These are phyloP conservation scores for Lyophyllum shimeji DNA, from an alignment of 768 basidiomycete species.

Conservation along the genomic window DNA sequence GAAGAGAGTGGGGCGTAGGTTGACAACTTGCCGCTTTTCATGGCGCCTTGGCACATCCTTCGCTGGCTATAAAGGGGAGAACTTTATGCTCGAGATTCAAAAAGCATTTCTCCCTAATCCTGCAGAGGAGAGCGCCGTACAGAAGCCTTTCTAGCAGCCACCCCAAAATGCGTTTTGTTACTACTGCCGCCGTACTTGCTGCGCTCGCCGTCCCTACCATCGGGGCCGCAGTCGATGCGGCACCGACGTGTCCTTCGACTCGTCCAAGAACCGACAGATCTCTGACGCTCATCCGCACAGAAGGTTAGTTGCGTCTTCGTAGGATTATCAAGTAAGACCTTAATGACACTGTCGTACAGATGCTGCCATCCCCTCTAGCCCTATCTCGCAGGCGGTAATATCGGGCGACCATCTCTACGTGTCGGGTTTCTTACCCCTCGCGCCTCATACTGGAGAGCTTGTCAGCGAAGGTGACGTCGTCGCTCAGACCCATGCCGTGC, in stretches of 20 bases:
- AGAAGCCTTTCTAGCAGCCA: no score
- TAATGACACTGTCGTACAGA: no score
- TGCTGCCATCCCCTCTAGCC: constrained; percentile 7
- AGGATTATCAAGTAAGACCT: no score
- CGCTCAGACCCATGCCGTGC: constrained; percentile 5
- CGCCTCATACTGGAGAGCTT: constrained; percentile 5
- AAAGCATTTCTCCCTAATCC: no score
- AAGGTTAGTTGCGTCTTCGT: background rate
- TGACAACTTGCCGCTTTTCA: no score
- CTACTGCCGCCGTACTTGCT: background rate
- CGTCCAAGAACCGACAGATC: background rate
- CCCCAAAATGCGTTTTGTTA: background rate
- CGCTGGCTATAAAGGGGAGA: no score
- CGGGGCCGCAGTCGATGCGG: background rate
- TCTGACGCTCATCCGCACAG: background rate
- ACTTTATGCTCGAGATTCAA: no score
- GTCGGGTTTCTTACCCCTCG: constrained; percentile 11
- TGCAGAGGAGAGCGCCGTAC: no score
- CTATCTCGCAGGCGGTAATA: constrained; percentile 11
- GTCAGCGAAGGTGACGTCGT: constrained; percentile 3
- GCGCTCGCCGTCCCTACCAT: background rate
- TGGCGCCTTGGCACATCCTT: no score
- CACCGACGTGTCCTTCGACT: background rate
- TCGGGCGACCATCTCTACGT: constrained; percentile 13
- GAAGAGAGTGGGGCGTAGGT: no score